phyloP scores from a whole-genome alignment of 2,329 filamentous ascomycete species.

The Botrytis aclada region DNA sequence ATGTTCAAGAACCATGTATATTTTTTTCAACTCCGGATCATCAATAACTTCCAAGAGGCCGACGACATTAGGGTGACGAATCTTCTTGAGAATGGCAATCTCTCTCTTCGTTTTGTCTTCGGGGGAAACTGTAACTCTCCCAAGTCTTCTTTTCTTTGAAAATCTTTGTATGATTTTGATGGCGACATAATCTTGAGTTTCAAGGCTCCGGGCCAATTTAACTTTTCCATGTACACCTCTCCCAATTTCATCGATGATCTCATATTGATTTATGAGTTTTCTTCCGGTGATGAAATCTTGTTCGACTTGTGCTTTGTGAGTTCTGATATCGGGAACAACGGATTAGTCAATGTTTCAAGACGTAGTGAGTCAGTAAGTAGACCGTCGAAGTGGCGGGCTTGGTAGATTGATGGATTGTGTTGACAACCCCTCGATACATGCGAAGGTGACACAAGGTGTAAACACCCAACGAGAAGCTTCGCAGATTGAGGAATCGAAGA shows the following conservation, averaged over 20 bases:
- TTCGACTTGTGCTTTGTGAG: slow-evolving; percentile 87
- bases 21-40: slow-evolving; percentile 92
- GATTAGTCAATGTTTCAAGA: slow-evolving; percentile 25
- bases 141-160: slow-evolving; percentile 89
- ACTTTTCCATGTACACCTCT: slow-evolving; percentile 97
- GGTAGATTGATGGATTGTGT: background rate
- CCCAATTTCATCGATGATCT: slow-evolving; percentile 93
- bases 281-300: slow-evolving; percentile 84
- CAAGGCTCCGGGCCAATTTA: slow-evolving; percentile 81
- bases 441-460: background rate
- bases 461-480: background rate
- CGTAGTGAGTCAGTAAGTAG: background rate
- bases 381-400: background rate
- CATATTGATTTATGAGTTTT: slow-evolving; percentile 97
- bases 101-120: slow-evolving; percentile 88
- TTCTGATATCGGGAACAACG: slow-evolving; percentile 49
- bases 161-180: slow-evolving; percentile 99
- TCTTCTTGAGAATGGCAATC: slow-evolving; percentile 98
- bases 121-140: slow-evolving; percentile 67
- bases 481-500: background rate
- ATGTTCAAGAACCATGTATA: slow-evolving; percentile 96
- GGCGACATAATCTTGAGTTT: slow-evolving; percentile 76
- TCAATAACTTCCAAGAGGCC: slow-evolving; percentile 96
- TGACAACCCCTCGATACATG: background rate
- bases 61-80: slow-evolving; percentile 94